A percentile compares a stretch with the other conserved stretches of the same genome.
These are phyloP conservation scores for Cunninghamia lanceolata DNA, from an alignment of 75 land plant genomes.

Conservation along the genomic window DNA sequence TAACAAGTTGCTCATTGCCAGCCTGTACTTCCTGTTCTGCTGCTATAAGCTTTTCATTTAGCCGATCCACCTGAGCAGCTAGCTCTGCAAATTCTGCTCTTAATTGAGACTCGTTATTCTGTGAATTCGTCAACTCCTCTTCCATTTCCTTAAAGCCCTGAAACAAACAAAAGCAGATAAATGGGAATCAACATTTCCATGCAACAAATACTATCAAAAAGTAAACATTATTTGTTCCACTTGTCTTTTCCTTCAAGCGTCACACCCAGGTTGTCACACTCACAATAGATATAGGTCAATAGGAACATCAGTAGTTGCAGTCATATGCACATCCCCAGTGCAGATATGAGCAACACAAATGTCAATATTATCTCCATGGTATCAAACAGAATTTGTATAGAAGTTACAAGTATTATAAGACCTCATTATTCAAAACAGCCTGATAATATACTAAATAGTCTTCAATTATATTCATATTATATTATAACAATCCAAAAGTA, in stretches of 20 bases:
- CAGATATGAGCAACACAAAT: neutral
- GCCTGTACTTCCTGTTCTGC: slow-evolving; percentile 13
- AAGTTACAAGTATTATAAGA: neutral
- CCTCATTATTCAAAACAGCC: neutral
- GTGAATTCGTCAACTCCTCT: slow-evolving; percentile 10
- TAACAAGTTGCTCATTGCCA: slow-evolving; percentile 21
- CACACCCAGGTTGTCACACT: neutral
- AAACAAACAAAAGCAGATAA: neutral
- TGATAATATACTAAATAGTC: neutral
- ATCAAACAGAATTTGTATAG: neutral
- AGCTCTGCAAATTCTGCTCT: slow-evolving; percentile 10
- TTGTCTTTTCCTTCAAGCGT: neutral
- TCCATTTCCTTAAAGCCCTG: slow-evolving; percentile 9
- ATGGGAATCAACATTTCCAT: neutral
- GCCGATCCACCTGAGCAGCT: slow-evolving; percentile 9
- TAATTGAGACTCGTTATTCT: slow-evolving; percentile 5
- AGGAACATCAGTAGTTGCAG: neutral
- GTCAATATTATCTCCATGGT: neutral
- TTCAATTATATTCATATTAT: neutral
- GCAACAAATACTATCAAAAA: neutral
- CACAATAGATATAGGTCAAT: neutral
- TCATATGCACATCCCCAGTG: neutral
- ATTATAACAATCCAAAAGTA: neutral
- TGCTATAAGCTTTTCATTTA: slow-evolving; percentile 15
- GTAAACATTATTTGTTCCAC: neutral